Evolutionary conservation across 1,139 yeast genomes (phyloP), one percentile per base, ranked within the genome.

Genomic region (Nakaseomyces delphensis): DNA sequence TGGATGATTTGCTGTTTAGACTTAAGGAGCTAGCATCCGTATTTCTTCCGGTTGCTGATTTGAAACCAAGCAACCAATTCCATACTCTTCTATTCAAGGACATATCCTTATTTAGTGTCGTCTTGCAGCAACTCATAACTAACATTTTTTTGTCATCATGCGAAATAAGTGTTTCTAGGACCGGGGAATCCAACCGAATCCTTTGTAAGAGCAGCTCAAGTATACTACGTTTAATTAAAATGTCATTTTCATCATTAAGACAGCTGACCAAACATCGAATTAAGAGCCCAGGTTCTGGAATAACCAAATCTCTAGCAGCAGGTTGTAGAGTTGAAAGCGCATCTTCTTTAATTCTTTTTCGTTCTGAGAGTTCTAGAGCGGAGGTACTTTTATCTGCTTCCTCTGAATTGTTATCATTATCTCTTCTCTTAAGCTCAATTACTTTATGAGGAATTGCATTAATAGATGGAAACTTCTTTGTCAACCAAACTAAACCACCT

Each of bases 41-140:
- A 14, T 32, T 29, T 36, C 24, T 30, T 11, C 32, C 30, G n/a
- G 48, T 29, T 21, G 45, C 33, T 8, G 46, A 39, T 3, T 49
- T 35, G 9, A 96, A 93, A 0, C 97, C 97, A 37, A 89, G 64
- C 8, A 91, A 66, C 93, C 96, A 89, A 50, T 74, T 79, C 96
- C 97, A 89, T 23, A 91, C 69, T 52, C 99, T 73, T 60, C 97
- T 71, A 59, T 91, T 93, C 48, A 91, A 70, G 15, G 96, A 85
- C 95, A 91, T 86, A 61, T 91, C 99, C 52, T 80, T 80, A 36
- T 81, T 76, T 41, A 87, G 66, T 1, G 93, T 81, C 0, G 89
- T 77, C 10, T 69, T 63, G 38, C 85, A 73, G 27, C 91, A 83
- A 6, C 80, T 68, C 60, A 77, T 68, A 19, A 85, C 63, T 38